Base-by-base conservation (phyloP, 2,329 filamentous ascomycete genomes). In the Calonectria pauciramosa region DNA sequence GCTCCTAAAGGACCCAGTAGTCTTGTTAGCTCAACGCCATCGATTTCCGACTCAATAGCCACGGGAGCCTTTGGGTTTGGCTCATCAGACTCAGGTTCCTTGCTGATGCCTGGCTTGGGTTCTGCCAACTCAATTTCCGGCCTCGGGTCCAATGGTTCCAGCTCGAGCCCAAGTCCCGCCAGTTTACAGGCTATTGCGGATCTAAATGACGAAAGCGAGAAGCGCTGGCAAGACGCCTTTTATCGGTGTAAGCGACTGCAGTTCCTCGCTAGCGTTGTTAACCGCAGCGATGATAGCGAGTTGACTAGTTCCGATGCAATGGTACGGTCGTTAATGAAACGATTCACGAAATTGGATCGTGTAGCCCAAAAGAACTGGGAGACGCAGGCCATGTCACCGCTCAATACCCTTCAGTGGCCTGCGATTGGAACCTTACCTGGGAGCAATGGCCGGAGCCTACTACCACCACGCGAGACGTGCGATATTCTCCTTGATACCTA, bases 401-500 rank as follows among this genome's bases (percentile, higher is more conserved):
- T 54, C n/a, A 65, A 44, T 64, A n/a, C 41, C 23, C 18, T 71
- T 2, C 56, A 32, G 41, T 74, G 70, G 70, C 63, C 64, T 23
- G 26, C 70, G 13, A 52, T 28, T 4, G 26, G 41, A 26, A 18
- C 38, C 10, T 56, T 64, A 13, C 56, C 54, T 3, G 28, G 47
- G n/a, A 34, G 36, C 26, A 54, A 65, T 13, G 71, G 63, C 23
- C 44, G 71, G 28, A 38, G 20, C 10, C 28, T 77, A 18, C n/a
- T 77, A 11, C 76, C 76, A 6, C 70, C 74, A 3, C 72, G 75
- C 80, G 84, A 1, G 83, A 86, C 64, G 71, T 76, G 75, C 2
- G 88, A 90, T 68, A 78, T 84, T 49, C 83, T 90, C 6, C 80
- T 90, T 54, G 82, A 86, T 6, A 78, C 83, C 28, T 90, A 90